Percentiles rank a stretch among this genome's conserved stretches.
Conservation (phyloP, 2,329 filamentous ascomycete species). For the Colletotrichum limetticola region DNA sequence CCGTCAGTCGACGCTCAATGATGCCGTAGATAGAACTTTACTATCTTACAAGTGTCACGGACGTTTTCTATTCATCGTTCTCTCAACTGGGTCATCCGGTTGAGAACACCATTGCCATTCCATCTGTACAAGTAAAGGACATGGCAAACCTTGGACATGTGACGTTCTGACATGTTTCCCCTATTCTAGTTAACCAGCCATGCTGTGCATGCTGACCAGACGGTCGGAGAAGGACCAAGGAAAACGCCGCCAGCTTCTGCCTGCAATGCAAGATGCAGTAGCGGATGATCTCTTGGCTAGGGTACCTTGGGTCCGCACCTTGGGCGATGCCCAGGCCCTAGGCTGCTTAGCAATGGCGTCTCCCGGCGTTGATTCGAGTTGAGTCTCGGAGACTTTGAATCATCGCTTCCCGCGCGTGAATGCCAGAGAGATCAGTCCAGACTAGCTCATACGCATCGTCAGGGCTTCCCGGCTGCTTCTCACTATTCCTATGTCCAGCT, state of each 20-base stretch:
- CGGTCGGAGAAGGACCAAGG: not conserved
- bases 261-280: slow-evolving; percentile 25
- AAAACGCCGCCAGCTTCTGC: not conserved
- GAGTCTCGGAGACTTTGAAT: not conserved
- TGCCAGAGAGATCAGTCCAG: not conserved
- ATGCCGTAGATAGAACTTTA: not conserved
- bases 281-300: slow-evolving; percentile 28
- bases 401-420: not conserved
- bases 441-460: not conserved
- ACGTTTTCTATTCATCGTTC: not conserved
- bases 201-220: not conserved
- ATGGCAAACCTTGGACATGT: not conserved
- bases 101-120: not conserved
- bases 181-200: not conserved
- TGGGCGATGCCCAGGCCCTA: not conserved
- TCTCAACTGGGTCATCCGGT: not conserved
- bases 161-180: not conserved
- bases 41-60: not conserved
- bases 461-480: not conserved
- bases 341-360: not conserved
- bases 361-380: not conserved
- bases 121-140: not conserved
- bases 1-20: not conserved
- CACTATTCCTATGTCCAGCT: not conserved
- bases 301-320: not conserved